Conservation (phyloP, 2,329 filamentous ascomycete genomes). For the Fusarium drepaniforme region DNA sequence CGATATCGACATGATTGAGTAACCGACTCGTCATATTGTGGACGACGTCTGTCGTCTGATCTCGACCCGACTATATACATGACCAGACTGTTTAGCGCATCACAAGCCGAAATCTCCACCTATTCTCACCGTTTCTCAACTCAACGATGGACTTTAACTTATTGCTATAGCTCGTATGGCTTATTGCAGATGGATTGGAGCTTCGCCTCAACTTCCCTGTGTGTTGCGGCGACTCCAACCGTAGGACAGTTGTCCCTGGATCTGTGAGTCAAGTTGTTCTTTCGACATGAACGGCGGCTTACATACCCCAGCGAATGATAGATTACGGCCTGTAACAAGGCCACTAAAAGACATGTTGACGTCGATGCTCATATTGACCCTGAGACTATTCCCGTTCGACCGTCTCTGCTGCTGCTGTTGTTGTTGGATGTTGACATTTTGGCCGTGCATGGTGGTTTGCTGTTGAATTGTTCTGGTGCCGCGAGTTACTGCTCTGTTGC, state of each 20-base stretch:
- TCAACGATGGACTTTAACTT: conserved; percentile 12
- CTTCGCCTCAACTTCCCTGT: conserved; percentile 15
- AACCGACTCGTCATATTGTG: conserved; percentile 31
- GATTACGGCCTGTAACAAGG: conserved; percentile 41
- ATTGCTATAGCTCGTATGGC: not conserved
- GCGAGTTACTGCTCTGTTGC: conserved; percentile 25
- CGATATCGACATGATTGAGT: conserved; percentile 81
- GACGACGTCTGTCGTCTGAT: conserved; percentile 13
- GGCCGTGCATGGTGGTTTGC: conserved; percentile 38
- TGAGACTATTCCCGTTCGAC: conserved; percentile 36
- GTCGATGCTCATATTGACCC: conserved; percentile 42
- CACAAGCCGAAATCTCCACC: conserved; percentile 26
- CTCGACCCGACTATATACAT: conserved; percentile 39
- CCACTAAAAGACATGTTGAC: conserved; percentile 41
- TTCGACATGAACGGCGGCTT: not conserved
- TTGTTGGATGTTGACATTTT: conserved; percentile 12
- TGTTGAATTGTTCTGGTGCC: conserved; percentile 34
- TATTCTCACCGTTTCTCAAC: conserved; percentile 19
- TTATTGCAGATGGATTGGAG: not conserved
- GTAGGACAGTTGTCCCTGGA: conserved; percentile 41
- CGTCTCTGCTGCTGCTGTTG: conserved; percentile 1
- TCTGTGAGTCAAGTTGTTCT: conserved; percentile 10
- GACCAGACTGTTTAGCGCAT: conserved; percentile 42
- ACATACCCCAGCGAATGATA: conserved; percentile 41
- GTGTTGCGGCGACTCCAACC: conserved; percentile 38